Percentiles rank a stretch among this genome's conserved stretches.
Evolutionary conservation across 2,329 filamentous ascomycete genomes (phyloP).

Genomic region (Fusarium fujikuroi): DNA sequence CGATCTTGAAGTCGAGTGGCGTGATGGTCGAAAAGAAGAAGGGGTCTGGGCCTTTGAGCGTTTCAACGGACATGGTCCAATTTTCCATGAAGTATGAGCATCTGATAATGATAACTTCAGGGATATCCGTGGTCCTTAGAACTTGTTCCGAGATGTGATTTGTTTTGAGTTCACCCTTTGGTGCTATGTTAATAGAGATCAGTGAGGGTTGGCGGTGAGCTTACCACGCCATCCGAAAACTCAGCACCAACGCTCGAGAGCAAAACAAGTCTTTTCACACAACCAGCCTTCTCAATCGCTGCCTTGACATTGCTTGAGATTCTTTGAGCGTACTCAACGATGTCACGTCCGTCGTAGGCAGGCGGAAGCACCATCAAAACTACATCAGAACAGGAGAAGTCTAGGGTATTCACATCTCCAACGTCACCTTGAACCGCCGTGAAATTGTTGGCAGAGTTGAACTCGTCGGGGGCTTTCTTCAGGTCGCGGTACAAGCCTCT

Average conservation of each 20-base stretch:
- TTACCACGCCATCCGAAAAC: slow-evolving; percentile 47
- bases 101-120: slow-evolving; percentile 47
- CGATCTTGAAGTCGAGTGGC: slow-evolving; percentile 47
- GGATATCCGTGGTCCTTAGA: slow-evolving; percentile 23
- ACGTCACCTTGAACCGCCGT: slow-evolving; percentile 45
- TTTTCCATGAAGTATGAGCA: slow-evolving; percentile 55
- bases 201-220: rapidly evolving
- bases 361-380: slow-evolving; percentile 50
- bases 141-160: slow-evolving; percentile 50
- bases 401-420: slow-evolving; percentile 43
- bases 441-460: slow-evolving; percentile 42
- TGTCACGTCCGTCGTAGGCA: slow-evolving; percentile 39
- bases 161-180: slow-evolving; percentile 51
- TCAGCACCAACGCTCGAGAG: slow-evolving; percentile 49
- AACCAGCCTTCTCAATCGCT: slow-evolving; percentile 40
- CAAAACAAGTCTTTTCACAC: slow-evolving; percentile 47
- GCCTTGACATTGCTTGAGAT: slow-evolving; percentile 46
- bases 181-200: rapidly evolving
- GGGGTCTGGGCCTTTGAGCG: slow-evolving; percentile 39
- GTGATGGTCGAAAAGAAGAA: slow-evolving; percentile 51
- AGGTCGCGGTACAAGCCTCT: slow-evolving; percentile 47
- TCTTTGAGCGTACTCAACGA: slow-evolving; percentile 24
- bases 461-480: slow-evolving; percentile 44
- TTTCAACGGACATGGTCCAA: slow-evolving; percentile 46
- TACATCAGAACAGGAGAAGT: slow-evolving; percentile 46